phyloP scores from a whole-genome alignment of 371 early-diverging fungal genomes.

The Rhizopus microsporus region DNA sequence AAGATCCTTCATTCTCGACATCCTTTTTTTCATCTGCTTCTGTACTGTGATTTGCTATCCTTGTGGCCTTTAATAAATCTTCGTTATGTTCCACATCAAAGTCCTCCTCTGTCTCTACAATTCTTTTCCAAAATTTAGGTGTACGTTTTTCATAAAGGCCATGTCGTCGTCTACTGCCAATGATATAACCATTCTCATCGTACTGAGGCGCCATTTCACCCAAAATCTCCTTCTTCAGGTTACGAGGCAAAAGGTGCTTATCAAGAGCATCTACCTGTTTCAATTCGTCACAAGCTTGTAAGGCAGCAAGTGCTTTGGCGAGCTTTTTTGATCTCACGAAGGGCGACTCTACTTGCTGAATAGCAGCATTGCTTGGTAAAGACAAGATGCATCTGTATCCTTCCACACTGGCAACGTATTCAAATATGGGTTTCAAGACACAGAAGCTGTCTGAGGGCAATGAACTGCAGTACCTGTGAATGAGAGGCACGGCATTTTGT shows the following conservation, averaged over 20 bases:
- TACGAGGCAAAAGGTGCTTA: conserved; percentile 70
- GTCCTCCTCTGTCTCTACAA: conserved; percentile 19
- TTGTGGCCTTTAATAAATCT: conserved; percentile 19
- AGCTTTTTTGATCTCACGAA: conserved; percentile 54
- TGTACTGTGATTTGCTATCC: background rate
- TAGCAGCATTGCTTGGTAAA: conserved; percentile 68
- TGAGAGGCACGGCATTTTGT: conserved; percentile 58
- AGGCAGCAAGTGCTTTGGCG: conserved; percentile 76
- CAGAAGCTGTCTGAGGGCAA: conserved; percentile 64
- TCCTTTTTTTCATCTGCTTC: background rate
- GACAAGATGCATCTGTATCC: conserved; percentile 54
- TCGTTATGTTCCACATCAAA: conserved; percentile 22
- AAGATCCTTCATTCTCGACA: background rate
- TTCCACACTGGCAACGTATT: conserved; percentile 23
- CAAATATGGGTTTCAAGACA: conserved; percentile 51
- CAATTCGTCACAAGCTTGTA: conserved; percentile 70
- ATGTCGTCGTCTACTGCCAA: conserved; percentile 48
- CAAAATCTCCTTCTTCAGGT: conserved; percentile 34
- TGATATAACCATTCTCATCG: conserved; percentile 51
- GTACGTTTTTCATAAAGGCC: conserved; percentile 41
- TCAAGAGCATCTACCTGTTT: conserved; percentile 69
- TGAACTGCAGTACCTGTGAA: conserved; percentile 66
- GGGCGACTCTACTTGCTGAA: conserved; percentile 60
- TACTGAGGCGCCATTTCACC: conserved; percentile 41
- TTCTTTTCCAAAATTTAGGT: conserved; percentile 45